These are phyloP conservation scores for Retiboletus flavoniger DNA, from an alignment of 1,284 basidiomycete species.

Conservation along the genomic window DNA sequence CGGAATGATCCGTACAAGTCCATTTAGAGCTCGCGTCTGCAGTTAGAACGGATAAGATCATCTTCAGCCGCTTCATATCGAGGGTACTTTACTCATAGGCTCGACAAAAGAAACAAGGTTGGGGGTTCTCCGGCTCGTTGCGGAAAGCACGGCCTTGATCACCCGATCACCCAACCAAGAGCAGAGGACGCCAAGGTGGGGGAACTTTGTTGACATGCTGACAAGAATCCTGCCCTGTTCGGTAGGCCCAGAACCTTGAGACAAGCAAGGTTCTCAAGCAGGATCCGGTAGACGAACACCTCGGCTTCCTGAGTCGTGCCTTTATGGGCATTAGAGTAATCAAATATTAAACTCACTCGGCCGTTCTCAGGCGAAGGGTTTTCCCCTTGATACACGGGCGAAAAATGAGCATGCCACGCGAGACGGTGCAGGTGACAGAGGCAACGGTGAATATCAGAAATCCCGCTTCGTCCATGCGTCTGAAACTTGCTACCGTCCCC, in stretches of 20 bases:
- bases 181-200: conserved; percentile 1
- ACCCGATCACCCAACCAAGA: conserved; percentile 15
- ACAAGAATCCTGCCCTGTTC: conserved; percentile 18
- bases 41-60: conserved; percentile 30
- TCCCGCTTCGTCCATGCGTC: neutral
- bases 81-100: conserved; percentile 22
- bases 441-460: conserved; percentile 1
- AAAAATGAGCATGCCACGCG: conserved; percentile 2
- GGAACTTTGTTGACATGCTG: conserved; percentile 14
- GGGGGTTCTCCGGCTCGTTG: conserved; percentile 17
- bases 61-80: conserved; percentile 17
- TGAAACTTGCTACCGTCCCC: neutral
- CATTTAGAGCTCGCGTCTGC: conserved; percentile 21
- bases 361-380: conserved; percentile 18
- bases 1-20: conserved; percentile 31
- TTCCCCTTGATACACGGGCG: conserved; percentile 3
- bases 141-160: conserved; percentile 13
- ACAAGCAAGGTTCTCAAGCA: conserved; percentile 21
- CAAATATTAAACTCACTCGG: conserved; percentile 1
- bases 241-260: conserved; percentile 18
- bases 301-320: conserved; percentile 9
- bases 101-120: conserved; percentile 23
- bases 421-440: conserved; percentile 4
- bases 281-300: conserved; percentile 20
- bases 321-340: conserved; percentile 12